Base-by-base conservation (phyloP, 495 filamentous ascomycete genomes). In the Trichocladium uniseriatum region DNA sequence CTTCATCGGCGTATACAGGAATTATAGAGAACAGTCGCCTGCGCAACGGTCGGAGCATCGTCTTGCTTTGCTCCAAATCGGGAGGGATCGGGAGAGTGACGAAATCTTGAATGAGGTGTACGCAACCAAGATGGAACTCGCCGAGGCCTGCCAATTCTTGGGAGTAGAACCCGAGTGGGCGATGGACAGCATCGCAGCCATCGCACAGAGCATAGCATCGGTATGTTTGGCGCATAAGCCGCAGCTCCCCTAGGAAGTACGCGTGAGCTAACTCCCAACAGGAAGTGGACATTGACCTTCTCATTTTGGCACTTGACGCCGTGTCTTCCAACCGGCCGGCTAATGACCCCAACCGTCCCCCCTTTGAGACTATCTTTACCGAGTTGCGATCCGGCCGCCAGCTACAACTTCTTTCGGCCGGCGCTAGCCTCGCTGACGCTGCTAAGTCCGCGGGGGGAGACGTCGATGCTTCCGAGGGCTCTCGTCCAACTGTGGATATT, bases 131-230 rank as follows among this genome's bases (percentile, higher is more conserved):
- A 62, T 64, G 54, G 49, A 53, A 0, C 7, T 41, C 6, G 5
- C 21, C 5, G 61, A 64, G 34, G 59, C 61, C 0, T 64, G 53
- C 31, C 27, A 43, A 7, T 38, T 52, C 35, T 20, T 64, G 6
- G 15, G 22, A 0, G 52, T 52, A 1, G 39, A 48, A 8, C 31
- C 46, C 0, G 40, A 20, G 2, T 60, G 54, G 54, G 47, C 54
- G 3, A 41, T 64, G 54, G 56, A 59, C 3, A 43, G 8, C 9
- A 57, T 57, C 39, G 59, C 58, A 9, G 49, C 44, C 3, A 27
- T 22, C n/a, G 60, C 52, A 18, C 40, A 56, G 32, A 54, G 35
- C 10, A 22, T 42, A 13, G 22, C 45, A 2, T 38, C 46, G 38
- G 57, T 54, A 40, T 36, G 41, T 52, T n/a, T 11, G 5, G 36